Evolutionary conservation across 768 basidiomycete genomes (phyloP).

Genomic region (Amanita inopinata): DNA sequence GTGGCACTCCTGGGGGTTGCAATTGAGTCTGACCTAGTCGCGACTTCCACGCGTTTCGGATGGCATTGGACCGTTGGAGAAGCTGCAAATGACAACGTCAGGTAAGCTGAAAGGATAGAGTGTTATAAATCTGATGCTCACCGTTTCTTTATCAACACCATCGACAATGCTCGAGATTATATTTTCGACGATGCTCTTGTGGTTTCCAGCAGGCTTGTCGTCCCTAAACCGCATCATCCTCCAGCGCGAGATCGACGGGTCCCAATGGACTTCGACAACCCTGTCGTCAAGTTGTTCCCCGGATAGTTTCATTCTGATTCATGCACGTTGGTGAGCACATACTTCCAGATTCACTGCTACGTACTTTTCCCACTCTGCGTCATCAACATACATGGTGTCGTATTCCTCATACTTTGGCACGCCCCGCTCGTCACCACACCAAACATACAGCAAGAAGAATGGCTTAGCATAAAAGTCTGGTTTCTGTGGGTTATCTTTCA

Average conservation of each 20-base stretch:
- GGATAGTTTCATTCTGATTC: slow-evolving; percentile 64
- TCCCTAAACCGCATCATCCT: slow-evolving; percentile 89
- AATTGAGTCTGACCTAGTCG: slow-evolving; percentile 36
- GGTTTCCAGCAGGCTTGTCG: slow-evolving; percentile 92
- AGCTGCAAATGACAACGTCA: slow-evolving; percentile 34
- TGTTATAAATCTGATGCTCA: slow-evolving; percentile 30
- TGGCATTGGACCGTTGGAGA: slow-evolving; percentile 48
- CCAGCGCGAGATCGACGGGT: slow-evolving; percentile 57
- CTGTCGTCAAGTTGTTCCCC: slow-evolving; percentile 90
- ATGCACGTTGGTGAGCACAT: neutral
- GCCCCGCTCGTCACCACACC: slow-evolving; percentile 59
- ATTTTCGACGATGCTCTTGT: slow-evolving; percentile 71
- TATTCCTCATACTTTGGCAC: slow-evolving; percentile 66
- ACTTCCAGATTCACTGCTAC: slow-evolving; percentile 20
- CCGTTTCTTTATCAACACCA: slow-evolving; percentile 84
- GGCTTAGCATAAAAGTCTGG: slow-evolving; percentile 86
- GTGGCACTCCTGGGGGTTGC: slow-evolving; percentile 15
- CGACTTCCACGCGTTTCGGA: slow-evolving; percentile 70
- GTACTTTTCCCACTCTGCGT: slow-evolving; percentile 90
- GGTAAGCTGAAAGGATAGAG: neutral
- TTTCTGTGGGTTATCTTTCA: slow-evolving; percentile 34
- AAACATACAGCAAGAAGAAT: slow-evolving; percentile 72
- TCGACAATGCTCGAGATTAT: slow-evolving; percentile 89
- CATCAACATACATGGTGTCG: slow-evolving; percentile 77
- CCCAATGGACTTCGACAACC: slow-evolving; percentile 93